Percentiles rank a stretch among this genome's conserved stretches.
phyloP scores from a whole-genome alignment of 2,329 filamentous ascomycete genomes.

The Cladophialophora exuberans region DNA sequence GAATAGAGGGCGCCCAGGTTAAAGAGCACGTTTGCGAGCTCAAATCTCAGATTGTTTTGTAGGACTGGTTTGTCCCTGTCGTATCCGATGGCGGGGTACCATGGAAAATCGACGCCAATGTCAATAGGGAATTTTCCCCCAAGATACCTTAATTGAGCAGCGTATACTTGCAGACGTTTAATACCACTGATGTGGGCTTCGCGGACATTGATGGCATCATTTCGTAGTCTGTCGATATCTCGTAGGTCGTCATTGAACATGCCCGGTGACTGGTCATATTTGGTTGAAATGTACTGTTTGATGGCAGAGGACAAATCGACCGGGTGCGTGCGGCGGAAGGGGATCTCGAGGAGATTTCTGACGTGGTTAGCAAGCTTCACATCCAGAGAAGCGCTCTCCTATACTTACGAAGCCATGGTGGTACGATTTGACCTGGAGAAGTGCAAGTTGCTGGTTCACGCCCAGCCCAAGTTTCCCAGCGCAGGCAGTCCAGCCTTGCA shows the following conservation, averaged over 20 bases:
- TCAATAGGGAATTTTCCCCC: constrained; percentile 95
- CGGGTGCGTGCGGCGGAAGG: constrained; percentile 83
- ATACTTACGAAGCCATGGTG: constrained; percentile 30
- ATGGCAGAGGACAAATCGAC: constrained; percentile 81
- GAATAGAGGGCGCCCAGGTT: constrained; percentile 94
- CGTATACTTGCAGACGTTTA: constrained; percentile 86
- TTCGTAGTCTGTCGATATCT: constrained; percentile 79
- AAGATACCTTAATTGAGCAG: constrained; percentile 90
- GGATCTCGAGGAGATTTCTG: constrained; percentile 68
- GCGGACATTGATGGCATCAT: constrained; percentile 83
- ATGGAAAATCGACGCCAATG: constrained; percentile 85
- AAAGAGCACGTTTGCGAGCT: constrained; percentile 89
- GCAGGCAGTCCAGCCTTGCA: neutral
- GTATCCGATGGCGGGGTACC: constrained; percentile 93
- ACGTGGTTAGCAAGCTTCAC: constrained; percentile 6
- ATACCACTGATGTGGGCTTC: constrained; percentile 88
- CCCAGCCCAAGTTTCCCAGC: neutral
- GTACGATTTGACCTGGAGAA: neutral
- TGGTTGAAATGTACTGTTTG: constrained; percentile 92
- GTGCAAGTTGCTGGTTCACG: neutral
- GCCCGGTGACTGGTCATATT: constrained; percentile 98
- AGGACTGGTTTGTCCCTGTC: constrained; percentile 63
- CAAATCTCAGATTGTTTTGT: constrained; percentile 73
- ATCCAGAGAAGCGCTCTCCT: neutral
- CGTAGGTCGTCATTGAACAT: constrained; percentile 92